Conservation (phyloP, 2,329 filamentous ascomycete species). For the Pseudogymnoascus sp. region DNA sequence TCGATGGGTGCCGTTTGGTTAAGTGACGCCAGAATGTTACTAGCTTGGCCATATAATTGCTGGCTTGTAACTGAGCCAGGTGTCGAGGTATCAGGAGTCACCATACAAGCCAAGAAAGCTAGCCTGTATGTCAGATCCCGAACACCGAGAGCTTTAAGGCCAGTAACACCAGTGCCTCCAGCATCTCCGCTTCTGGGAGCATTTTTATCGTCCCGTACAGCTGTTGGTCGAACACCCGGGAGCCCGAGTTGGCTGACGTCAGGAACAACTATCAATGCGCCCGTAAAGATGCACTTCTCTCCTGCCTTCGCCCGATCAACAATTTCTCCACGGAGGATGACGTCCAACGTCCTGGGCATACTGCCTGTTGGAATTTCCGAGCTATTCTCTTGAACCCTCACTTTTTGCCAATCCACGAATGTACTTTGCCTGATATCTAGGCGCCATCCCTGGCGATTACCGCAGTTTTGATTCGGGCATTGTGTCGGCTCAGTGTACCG, state of each 20-base stretch:
- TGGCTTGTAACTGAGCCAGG: constrained; percentile 67
- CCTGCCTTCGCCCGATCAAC: constrained; percentile 95
- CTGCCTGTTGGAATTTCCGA: constrained; percentile 96
- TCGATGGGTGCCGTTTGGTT: constrained; percentile 66
- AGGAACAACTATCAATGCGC: constrained; percentile 90
- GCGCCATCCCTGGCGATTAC: constrained; percentile 88
- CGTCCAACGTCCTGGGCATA: constrained; percentile 97
- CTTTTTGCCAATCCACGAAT: constrained; percentile 98
- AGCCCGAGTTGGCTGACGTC: constrained; percentile 93
- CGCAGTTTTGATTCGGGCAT: constrained; percentile 81
- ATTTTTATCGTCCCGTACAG: constrained; percentile 74
- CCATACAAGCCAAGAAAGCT: constrained; percentile 96
- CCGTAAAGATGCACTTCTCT: constrained; percentile 97
- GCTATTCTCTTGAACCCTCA: constrained; percentile 95
- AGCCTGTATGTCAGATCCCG: constrained; percentile 91
- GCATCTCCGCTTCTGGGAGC: constrained; percentile 67
- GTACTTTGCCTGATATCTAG: constrained; percentile 96
- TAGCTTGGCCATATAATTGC: constrained; percentile 63
- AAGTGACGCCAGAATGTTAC: constrained; percentile 77
- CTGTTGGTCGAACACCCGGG: constrained; percentile 75
- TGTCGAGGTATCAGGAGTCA: constrained; percentile 78
- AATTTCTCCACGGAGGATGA: constrained; percentile 93
- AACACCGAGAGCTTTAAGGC: constrained; percentile 86
- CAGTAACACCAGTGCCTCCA: constrained; percentile 76
- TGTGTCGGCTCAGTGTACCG: constrained; percentile 94